These are phyloP conservation scores for Fraxinus nigra DNA, from an alignment of 305 asterid genomes.

Conservation along the genomic window DNA sequence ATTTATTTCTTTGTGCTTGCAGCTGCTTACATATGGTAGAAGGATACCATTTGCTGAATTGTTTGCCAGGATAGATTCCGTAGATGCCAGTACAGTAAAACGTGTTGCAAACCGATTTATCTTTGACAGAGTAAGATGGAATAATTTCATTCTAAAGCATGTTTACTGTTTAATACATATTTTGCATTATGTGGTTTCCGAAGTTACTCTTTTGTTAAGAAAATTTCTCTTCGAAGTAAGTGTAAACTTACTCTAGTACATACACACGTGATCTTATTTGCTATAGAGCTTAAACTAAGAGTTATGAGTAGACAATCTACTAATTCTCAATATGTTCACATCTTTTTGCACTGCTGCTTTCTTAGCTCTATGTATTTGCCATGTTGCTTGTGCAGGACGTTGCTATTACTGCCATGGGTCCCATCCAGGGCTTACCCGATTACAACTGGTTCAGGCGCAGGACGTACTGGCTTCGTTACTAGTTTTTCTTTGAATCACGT, in stretches of 20 bases:
- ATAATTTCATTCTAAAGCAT: not conserved
- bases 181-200: too few species aligned
- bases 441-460: constrained; percentile 62
- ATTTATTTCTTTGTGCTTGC: constrained; percentile 33
- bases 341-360: not conserved
- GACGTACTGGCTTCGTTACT: constrained; percentile 56
- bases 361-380: not conserved
- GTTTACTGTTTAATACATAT: not conserved
- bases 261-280: not conserved
- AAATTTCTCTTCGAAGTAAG: not conserved
- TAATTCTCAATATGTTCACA: not conserved
- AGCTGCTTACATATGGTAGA: constrained; percentile 92
- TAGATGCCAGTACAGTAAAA: constrained; percentile 72
- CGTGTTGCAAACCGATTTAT: constrained; percentile 90
- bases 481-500: constrained; percentile 9
- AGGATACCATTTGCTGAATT: constrained; percentile 89
- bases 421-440: constrained; percentile 47
- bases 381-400: constrained; percentile 35
- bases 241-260: not conserved
- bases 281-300: not conserved
- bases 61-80: constrained; percentile 88
- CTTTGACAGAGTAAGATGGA: constrained; percentile 59
- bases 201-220: not conserved
- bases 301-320: not conserved
- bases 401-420: constrained; percentile 47